Evolutionary conservation across 2,329 filamentous ascomycete species (phyloP).

Genomic region (Penicillium brasilianum): DNA sequence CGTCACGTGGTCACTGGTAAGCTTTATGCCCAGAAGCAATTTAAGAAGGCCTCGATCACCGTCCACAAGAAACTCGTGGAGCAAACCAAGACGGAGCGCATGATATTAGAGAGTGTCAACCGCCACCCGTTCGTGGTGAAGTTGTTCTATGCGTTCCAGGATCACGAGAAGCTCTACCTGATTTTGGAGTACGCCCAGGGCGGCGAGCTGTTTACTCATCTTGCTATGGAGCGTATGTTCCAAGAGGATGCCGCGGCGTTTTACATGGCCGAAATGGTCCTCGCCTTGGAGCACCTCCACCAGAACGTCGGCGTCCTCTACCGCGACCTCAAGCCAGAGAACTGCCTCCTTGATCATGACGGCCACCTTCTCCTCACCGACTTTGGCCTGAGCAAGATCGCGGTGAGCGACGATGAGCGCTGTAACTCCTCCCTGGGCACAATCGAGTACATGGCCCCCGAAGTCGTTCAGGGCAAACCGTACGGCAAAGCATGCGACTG

Average conservation of each 20-base stretch:
- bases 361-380: slow-evolving; percentile 94
- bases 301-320: slow-evolving; percentile 92
- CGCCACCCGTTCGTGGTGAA: slow-evolving; percentile 98
- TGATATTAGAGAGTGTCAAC: slow-evolving; percentile 94
- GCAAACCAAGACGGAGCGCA: slow-evolving; percentile 95
- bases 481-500: slow-evolving; percentile 97
- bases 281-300: slow-evolving; percentile 92
- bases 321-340: slow-evolving; percentile 96
- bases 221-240: slow-evolving; percentile 94
- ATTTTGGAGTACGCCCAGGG: slow-evolving; percentile 98
- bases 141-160: slow-evolving; percentile 97
- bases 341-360: slow-evolving; percentile 88
- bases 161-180: slow-evolving; percentile 94
- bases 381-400: slow-evolving; percentile 95
- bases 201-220: slow-evolving; percentile 94
- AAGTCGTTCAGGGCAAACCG: slow-evolving; percentile 83
- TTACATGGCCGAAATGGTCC: slow-evolving; percentile 98
- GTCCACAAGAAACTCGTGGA: slow-evolving; percentile 96
- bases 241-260: slow-evolving; percentile 86
- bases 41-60: slow-evolving; percentile 93
- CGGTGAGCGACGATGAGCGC: slow-evolving; percentile 69
- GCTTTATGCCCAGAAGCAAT: slow-evolving; percentile 96
- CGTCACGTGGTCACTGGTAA: slow-evolving; percentile 86
- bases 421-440: slow-evolving; percentile 94
- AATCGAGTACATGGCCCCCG: slow-evolving; percentile 98